Percentiles rank a stretch among this genome's conserved stretches.
These are phyloP conservation scores for Mycena floridula DNA, from an alignment of 768 basidiomycete species.

Conservation along the genomic window DNA sequence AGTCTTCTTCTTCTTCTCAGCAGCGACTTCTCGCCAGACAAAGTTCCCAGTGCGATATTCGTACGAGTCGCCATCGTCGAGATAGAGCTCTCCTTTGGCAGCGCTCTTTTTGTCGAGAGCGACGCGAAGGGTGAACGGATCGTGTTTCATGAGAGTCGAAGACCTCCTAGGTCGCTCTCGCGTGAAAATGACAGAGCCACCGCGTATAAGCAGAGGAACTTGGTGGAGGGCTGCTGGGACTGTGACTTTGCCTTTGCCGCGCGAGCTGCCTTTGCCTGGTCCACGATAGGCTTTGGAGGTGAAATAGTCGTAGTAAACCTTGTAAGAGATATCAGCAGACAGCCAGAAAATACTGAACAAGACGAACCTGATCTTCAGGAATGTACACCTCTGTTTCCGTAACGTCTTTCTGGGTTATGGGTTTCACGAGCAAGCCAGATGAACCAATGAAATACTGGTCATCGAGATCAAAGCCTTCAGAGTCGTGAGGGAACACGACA, in stretches of 20 bases:
- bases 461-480: slow-evolving; percentile 80
- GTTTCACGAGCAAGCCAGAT: slow-evolving; percentile 88
- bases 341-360: background rate
- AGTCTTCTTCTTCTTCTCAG: slow-evolving; percentile 40
- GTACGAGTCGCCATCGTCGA: slow-evolving; percentile 91
- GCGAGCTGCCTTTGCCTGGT: slow-evolving; percentile 48
- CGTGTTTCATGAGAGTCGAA: slow-evolving; percentile 80
- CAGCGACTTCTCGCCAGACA: slow-evolving; percentile 74
- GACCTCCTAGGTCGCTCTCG: slow-evolving; percentile 84
- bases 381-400: slow-evolving; percentile 75
- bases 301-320: slow-evolving; percentile 97
- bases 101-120: slow-evolving; percentile 55
- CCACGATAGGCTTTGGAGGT: slow-evolving; percentile 63
- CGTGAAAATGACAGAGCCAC: slow-evolving; percentile 85
- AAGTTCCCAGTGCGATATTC: slow-evolving; percentile 69
- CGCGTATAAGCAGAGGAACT: slow-evolving; percentile 82
- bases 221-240: slow-evolving; percentile 77
- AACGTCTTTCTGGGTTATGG: slow-evolving; percentile 71
- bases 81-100: slow-evolving; percentile 84
- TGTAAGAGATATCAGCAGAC: slow-evolving; percentile 1
- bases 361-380: slow-evolving; percentile 70
- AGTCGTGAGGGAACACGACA: slow-evolving; percentile 86
- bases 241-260: slow-evolving; percentile 50
- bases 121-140: slow-evolving; percentile 89
- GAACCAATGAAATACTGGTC: slow-evolving; percentile 92